Conservation (phyloP, 176 grass and related monocot genomes). For the Microstegium vimineum region DNA sequence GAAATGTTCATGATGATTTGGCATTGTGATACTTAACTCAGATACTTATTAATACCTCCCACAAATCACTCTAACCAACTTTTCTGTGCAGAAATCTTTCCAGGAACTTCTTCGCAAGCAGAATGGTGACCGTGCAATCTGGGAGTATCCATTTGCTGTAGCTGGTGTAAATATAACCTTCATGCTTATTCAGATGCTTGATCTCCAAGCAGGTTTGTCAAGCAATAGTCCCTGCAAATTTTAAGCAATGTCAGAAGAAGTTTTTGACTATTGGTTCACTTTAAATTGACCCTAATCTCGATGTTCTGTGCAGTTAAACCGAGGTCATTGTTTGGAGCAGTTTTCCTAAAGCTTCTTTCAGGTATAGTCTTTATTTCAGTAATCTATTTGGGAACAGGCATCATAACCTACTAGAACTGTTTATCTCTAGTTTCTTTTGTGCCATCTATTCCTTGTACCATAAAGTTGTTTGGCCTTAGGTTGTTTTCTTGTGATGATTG, state of each 20-base stretch:
- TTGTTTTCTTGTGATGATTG: conserved; percentile 14
- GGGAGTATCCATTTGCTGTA: conserved; percentile 99
- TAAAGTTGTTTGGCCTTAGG: background rate
- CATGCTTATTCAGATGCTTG: conserved; percentile 98
- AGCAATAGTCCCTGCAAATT: conserved; percentile 10
- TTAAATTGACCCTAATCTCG: conserved; percentile 18
- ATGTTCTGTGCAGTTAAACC: conserved; percentile 72
- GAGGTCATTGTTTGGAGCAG: conserved; percentile 76
- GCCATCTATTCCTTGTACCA: background rate
- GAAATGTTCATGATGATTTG: background rate
- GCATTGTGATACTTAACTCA: background rate
- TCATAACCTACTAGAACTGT: background rate
- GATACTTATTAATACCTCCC: background rate
- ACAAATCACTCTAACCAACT: background rate
- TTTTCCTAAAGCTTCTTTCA: conserved; percentile 96
- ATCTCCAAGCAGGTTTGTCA: conserved; percentile 85
- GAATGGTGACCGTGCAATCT: conserved; percentile 81
- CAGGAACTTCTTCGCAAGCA: conserved; percentile 83
- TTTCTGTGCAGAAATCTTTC: conserved; percentile 70
- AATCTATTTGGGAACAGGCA: background rate
- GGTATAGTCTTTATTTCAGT: conserved; percentile 44
- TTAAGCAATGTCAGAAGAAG: background rate
- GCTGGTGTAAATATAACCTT: conserved; percentile 97
- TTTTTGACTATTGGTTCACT: conserved; percentile 11
- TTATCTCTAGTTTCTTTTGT: background rate